Percentiles rank a stretch among this genome's conserved stretches.
Conservation (phyloP, 106 monocot genomes). For the Vanilla planifolia region DNA sequence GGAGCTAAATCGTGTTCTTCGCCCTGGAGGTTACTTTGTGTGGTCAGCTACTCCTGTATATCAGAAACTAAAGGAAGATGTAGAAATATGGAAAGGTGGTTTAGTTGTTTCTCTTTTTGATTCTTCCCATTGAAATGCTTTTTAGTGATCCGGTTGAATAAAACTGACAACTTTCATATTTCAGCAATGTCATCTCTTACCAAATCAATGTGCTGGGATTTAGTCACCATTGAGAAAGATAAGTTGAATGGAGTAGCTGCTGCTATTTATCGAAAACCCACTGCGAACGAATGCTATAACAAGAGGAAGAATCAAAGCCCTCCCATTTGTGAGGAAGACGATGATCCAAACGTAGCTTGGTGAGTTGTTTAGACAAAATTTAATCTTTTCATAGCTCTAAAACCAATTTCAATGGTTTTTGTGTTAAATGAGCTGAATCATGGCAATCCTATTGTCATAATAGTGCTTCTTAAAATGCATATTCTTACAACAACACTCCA, state of each 20-base stretch:
- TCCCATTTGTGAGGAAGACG: constrained; percentile 77
- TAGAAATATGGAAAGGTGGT: constrained; percentile 79
- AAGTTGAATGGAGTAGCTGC: constrained; percentile 66
- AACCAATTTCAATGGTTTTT: too few relatives aligned
- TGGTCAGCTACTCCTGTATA: constrained; percentile 99
- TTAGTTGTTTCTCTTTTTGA: not conserved
- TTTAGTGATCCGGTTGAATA: not conserved
- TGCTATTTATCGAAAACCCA: constrained; percentile 78
- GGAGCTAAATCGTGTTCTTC: constrained; percentile 79
- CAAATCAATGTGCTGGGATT: constrained; percentile 89
- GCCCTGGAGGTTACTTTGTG: constrained; percentile 90
- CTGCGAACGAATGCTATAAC: constrained; percentile 75
- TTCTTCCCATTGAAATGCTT: not conserved
- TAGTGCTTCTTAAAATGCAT: too few relatives aligned
- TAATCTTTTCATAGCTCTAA: too few relatives aligned
- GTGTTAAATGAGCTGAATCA: too few relatives aligned
- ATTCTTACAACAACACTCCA: too few relatives aligned
- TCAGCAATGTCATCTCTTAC: constrained; percentile 83
- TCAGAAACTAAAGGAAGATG: constrained; percentile 90
- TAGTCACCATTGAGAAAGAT: constrained; percentile 74
- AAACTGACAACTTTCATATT: constrained; percentile 9
- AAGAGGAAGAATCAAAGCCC: constrained; percentile 48
- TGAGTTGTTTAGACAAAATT: constrained; percentile 36
- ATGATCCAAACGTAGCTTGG: constrained; percentile 90
- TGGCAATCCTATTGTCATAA: too few relatives aligned